A percentile compares a stretch with the other conserved stretches of the same genome.
phyloP scores from a whole-genome alignment of 495 filamentous ascomycete species.

The Xylaria curta region DNA sequence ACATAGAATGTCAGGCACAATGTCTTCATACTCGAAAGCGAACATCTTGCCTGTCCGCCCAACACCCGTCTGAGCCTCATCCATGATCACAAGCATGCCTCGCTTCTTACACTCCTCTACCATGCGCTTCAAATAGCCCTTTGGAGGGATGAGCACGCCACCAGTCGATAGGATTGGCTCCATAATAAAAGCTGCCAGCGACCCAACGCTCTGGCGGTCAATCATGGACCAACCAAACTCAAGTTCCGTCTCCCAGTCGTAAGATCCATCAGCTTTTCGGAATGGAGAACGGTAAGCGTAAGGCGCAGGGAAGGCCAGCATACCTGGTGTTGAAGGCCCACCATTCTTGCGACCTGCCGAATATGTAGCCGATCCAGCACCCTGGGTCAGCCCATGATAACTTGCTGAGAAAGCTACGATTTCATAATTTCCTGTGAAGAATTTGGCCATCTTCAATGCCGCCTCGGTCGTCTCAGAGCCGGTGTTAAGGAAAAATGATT shows the following conservation, averaged over 20 bases:
- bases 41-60: slow-evolving; percentile 59
- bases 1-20: slow-evolving; percentile 60
- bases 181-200: slow-evolving; percentile 61
- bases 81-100: slow-evolving; percentile 61
- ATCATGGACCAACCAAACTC: slow-evolving; percentile 61
- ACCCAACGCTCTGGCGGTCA: slow-evolving; percentile 59
- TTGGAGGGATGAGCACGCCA: slow-evolving; percentile 55
- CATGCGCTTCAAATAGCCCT: slow-evolving; percentile 55
- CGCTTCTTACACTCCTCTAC: slow-evolving; percentile 55
- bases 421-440: slow-evolving; percentile 63
- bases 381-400: slow-evolving; percentile 11
- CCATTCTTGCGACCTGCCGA: slow-evolving; percentile 53
- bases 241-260: slow-evolving; percentile 64
- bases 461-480: slow-evolving; percentile 63
- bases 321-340: slow-evolving; percentile 48
- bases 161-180: slow-evolving; percentile 61
- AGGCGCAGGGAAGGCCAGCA: slow-evolving; percentile 44
- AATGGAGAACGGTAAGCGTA: slow-evolving; percentile 62
- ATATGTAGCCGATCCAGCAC: slow-evolving; percentile 37
- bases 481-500: slow-evolving; percentile 61
- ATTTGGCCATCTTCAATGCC: slow-evolving; percentile 62
- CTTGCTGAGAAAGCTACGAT: slow-evolving; percentile 48
- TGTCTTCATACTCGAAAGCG: slow-evolving; percentile 54
- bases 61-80: slow-evolving; percentile 63
- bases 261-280: slow-evolving; percentile 54